phyloP scores from a whole-genome alignment of 1,284 basidiomycete genomes.

The Moesziomyces antarcticus region DNA sequence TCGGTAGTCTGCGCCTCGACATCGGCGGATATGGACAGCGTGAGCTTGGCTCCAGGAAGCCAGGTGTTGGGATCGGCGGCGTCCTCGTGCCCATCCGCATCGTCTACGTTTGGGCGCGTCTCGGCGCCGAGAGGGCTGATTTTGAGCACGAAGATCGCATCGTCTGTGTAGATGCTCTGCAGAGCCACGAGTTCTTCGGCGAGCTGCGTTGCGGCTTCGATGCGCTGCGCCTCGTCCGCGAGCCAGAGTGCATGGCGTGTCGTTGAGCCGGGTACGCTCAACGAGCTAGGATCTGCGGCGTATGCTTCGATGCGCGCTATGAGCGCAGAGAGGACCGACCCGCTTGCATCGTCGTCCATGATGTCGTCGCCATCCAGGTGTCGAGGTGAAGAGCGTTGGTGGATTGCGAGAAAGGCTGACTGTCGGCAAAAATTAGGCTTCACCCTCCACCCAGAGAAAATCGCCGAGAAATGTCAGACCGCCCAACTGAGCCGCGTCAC shows the following conservation, averaged over 20 bases:
- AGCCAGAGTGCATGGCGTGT: constrained; percentile 31
- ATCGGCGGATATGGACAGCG: constrained; percentile 42
- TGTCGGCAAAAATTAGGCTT: too few species aligned
- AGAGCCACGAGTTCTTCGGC: constrained; percentile 61
- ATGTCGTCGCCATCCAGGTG: neutral
- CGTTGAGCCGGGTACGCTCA: constrained; percentile 15
- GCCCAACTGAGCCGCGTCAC: neutral
- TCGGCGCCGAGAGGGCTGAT: constrained; percentile 1
- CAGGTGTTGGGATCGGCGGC: constrained; percentile 28
- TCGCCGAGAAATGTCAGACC: neutral
- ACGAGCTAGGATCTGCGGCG: constrained; percentile 12
- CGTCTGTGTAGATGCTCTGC: constrained; percentile 62
- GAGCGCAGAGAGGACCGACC: constrained; percentile 10
- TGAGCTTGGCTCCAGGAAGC: constrained; percentile 36
- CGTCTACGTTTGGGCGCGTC: neutral
- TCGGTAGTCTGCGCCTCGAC: constrained; percentile 17
- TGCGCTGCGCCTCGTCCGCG: constrained; percentile 15
- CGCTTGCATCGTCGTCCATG: constrained; percentile 16
- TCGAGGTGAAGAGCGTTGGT: too few species aligned
- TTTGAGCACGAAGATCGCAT: constrained; percentile 43
- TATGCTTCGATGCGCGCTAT: constrained; percentile 41
- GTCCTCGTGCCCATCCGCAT: constrained; percentile 8
- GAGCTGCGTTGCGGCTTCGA: constrained; percentile 38
- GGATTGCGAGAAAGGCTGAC: too few species aligned
- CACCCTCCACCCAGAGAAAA: neutral